Base-by-base conservation (phyloP, 805 yeast genomes). In the Saccharomycopsis synnaedendra region DNA sequence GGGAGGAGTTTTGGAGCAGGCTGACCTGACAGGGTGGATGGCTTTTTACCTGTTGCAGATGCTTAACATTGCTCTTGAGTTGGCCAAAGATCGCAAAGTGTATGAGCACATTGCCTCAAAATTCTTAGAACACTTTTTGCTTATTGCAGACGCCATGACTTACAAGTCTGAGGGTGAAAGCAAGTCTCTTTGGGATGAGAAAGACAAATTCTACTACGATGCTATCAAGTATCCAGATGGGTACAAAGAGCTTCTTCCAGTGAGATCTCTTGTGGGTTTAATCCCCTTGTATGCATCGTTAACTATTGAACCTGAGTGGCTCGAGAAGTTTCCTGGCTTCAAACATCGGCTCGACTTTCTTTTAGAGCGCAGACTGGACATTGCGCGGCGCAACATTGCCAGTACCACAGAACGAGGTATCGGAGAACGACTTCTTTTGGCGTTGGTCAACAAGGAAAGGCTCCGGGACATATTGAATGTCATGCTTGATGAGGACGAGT, bases 11-110 rank as follows among this genome's bases (percentile, higher is more conserved):
- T 71, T 88, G 54, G 94, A 86, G 60, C 97, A 88, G 64, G 95
- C 96, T 0, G 97, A 88, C 65, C 84, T 95, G 10, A 89, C 97
- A 7, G 96, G 96, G 32, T 88, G 97, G 97, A 85, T 88, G 93
- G 96, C 95, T 0, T 88, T 90, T 68, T 88, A 82, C 67, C 76
- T 84, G 32, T 70, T 89, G 58, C 89, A 84, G 60, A 87, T 88
- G 96, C 74, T 89, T 64, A 88, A 86, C 63, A 89, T 89, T 60
- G 89, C 96, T 0, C 72, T 88, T 53, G 96, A 89, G 64, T 74
- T 88, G 57, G 90, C 96, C 27, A 86, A 84, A 61, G 78, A 81
- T 43, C 79, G 86, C 54, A 80, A 85, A 0, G 93, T 85, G 19
- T 89, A 89, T 65, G 96, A 88, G 65, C 93, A 87, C 62, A 85